A percentile compares a stretch with the other conserved stretches of the same genome.
Evolutionary conservation across 805 yeast species (phyloP).

Genomic region (Sugiyamaella floridensis): DNA sequence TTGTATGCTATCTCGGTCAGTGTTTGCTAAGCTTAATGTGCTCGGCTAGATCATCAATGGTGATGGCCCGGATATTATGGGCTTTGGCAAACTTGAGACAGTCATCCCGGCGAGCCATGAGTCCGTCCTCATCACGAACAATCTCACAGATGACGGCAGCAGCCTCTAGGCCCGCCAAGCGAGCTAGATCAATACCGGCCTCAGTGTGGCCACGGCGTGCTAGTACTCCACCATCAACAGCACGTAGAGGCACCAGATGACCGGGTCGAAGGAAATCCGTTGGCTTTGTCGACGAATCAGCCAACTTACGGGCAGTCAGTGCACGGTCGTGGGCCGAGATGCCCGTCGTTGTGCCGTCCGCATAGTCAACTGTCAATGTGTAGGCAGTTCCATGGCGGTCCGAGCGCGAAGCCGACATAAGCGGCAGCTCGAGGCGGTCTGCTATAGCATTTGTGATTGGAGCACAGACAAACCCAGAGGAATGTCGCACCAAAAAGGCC

Average conservation of each 20-base stretch:
- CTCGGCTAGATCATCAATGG: conserved; percentile 66
- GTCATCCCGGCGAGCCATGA: conserved; percentile 90
- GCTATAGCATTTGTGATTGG: conserved; percentile 77
- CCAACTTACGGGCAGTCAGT: conserved; percentile 66
- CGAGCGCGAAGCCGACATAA: conserved; percentile 55
- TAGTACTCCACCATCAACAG: conserved; percentile 75
- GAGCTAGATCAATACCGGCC: conserved; percentile 86
- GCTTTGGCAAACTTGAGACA: conserved; percentile 63
- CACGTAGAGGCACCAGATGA: conserved; percentile 87
- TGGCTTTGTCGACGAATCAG: conserved; percentile 50
- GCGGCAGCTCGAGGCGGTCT: conserved; percentile 69
- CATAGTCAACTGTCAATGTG: conserved; percentile 83
- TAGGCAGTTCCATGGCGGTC: conserved; percentile 97
- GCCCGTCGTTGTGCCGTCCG: conserved; percentile 92
- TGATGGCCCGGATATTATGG: conserved; percentile 61
- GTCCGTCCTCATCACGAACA: conserved; percentile 87
- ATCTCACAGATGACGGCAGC: conserved; percentile 93
- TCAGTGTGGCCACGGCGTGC: conserved; percentile 94
- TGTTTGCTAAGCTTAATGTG: conserved; percentile 32
- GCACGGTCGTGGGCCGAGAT: conserved; percentile 93
- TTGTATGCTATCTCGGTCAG: neutral
- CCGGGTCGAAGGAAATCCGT: conserved; percentile 84
- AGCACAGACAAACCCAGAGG: conserved; percentile 84
- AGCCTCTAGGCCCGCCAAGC: conserved; percentile 67
- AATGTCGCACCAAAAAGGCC: conserved; percentile 82